Percentiles rank a stretch among this genome's conserved stretches.
These are phyloP conservation scores for Tinospora cordifolia DNA, from an alignment of 164 flowering plant species.

Conservation along the genomic window DNA sequence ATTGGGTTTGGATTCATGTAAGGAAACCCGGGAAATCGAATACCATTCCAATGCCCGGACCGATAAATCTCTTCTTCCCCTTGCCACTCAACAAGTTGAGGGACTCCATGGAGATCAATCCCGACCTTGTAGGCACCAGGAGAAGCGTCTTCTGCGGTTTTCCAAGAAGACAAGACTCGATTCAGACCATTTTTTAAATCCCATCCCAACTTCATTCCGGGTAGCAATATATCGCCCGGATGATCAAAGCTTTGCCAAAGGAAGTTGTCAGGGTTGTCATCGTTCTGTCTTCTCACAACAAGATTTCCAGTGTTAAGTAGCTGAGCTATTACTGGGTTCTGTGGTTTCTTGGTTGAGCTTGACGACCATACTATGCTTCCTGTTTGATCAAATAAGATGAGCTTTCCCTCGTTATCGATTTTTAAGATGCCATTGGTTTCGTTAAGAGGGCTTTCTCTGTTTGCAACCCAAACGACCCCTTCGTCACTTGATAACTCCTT, in stretches of 20 bases:
- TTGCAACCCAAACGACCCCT: constrained; percentile 24
- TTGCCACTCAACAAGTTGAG: constrained; percentile 9
- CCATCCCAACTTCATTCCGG: constrained; percentile 25
- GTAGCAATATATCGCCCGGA: constrained; percentile 21
- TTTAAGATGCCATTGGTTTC: constrained; percentile 7
- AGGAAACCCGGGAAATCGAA: neutral
- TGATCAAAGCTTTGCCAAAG: constrained; percentile 25
- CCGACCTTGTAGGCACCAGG: constrained; percentile 14
- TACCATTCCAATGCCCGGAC: constrained; percentile 9
- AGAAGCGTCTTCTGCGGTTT: constrained; percentile 15
- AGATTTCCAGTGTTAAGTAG: constrained; percentile 25
- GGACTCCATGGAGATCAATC: neutral
- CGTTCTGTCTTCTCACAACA: constrained; percentile 10
- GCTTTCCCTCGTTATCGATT: constrained; percentile 6
- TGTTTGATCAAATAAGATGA: constrained; percentile 10
- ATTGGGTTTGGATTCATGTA: neutral
- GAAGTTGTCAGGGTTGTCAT: constrained; percentile 3
- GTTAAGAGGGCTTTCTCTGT: constrained; percentile 13
- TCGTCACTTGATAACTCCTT: neutral
- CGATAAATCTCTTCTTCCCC: neutral
- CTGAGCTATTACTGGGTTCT: constrained; percentile 9
- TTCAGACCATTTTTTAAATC: constrained; percentile 12
- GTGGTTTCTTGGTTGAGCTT: neutral
- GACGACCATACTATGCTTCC: constrained; percentile 17
- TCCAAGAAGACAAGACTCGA: constrained; percentile 20